A percentile compares a stretch with the other conserved stretches of the same genome.
Conservation (phyloP, 2,329 filamentous ascomycete genomes). For the Phoma sp. region DNA sequence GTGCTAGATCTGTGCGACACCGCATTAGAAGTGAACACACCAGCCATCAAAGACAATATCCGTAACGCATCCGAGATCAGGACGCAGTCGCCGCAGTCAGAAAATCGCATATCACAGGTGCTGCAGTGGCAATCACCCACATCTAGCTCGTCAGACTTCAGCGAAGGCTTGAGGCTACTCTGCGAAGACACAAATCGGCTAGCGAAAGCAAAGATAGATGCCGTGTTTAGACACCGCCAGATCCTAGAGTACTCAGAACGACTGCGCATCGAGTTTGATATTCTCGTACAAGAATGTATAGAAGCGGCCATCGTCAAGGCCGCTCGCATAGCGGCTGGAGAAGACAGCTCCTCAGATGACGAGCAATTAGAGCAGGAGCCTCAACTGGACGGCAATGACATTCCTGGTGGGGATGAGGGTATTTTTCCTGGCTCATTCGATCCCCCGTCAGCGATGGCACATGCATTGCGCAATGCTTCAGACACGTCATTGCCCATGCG, state of each 20-base stretch:
- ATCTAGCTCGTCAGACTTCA: constrained; percentile 88
- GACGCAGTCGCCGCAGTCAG: constrained; percentile 93
- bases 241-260: constrained; percentile 97
- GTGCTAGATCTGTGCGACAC: constrained; percentile 96
- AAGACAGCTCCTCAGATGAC: constrained; percentile 76
- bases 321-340: constrained; percentile 82
- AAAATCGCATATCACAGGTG: constrained; percentile 92
- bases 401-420: constrained; percentile 58
- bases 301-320: constrained; percentile 90
- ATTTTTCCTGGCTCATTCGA: constrained; percentile 66
- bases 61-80: constrained; percentile 76
- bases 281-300: constrained; percentile 94
- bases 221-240: constrained; percentile 85
- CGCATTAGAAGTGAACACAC: constrained; percentile 90
- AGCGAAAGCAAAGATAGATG: constrained; percentile 87
- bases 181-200: constrained; percentile 88
- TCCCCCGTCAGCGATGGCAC: constrained; percentile 61
- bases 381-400: constrained; percentile 44
- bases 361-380: constrained; percentile 55
- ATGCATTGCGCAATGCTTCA: constrained; percentile 61
- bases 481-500: constrained; percentile 55
- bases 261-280: constrained; percentile 90
- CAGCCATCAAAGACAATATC: constrained; percentile 81
- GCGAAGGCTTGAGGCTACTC: constrained; percentile 85
- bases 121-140: constrained; percentile 96